A percentile compares a stretch with the other conserved stretches of the same genome.
Conservation (phyloP, 192 early-diverging fungal genomes). For the Phycomyces blakesleeanus region DNA sequence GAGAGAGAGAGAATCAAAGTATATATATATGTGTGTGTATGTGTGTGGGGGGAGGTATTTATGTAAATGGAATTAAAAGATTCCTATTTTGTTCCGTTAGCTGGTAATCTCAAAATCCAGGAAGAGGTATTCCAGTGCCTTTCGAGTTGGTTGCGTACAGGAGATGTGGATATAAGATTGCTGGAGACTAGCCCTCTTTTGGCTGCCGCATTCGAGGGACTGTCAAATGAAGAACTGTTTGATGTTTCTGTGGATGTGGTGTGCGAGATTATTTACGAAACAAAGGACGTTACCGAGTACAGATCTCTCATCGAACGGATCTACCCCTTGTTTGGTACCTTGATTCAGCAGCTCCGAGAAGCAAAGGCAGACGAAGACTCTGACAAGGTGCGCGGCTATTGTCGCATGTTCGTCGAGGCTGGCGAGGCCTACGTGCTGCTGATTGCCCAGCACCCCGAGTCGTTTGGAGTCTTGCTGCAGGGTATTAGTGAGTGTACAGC, state of each 20-base stretch:
- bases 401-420: slow-evolving; percentile 85
- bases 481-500: slow-evolving; percentile 81
- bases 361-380: slow-evolving; percentile 67
- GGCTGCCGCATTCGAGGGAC: slow-evolving; percentile 66
- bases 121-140: slow-evolving; percentile 69
- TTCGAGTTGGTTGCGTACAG: slow-evolving; percentile 78
- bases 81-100: slow-evolving; percentile 11
- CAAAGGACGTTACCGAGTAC: slow-evolving; percentile 48
- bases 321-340: slow-evolving; percentile 54
- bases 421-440: slow-evolving; percentile 81
- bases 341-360: slow-evolving; percentile 40
- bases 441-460: slow-evolving; percentile 63
- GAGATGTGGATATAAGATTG: slow-evolving; percentile 66
- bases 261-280: slow-evolving; percentile 75
- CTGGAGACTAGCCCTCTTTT: slow-evolving; percentile 65
- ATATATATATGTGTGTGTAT: too few species aligned
- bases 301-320: slow-evolving; percentile 58
- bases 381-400: slow-evolving; percentile 76
- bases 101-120: slow-evolving; percentile 55
- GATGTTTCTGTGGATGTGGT: slow-evolving; percentile 84
- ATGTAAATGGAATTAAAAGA: neutral
- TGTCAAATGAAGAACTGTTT: slow-evolving; percentile 69
- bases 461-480: slow-evolving; percentile 71
- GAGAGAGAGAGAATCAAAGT: too few species aligned
- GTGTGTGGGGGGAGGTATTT: too few species aligned